Conservation (phyloP, 805 yeast species). For the Candida saitoana region DNA sequence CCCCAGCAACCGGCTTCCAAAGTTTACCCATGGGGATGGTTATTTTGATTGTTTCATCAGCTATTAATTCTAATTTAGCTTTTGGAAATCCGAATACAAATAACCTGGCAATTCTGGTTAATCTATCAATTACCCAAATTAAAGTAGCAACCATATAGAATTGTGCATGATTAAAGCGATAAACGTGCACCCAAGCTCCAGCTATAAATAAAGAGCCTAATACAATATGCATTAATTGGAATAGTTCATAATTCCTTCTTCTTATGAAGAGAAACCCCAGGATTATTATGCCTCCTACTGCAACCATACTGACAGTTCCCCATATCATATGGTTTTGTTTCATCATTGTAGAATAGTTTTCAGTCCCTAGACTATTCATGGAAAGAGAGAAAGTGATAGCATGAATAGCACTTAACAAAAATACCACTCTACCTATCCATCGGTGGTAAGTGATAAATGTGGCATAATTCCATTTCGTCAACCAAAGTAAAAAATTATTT, state of each 20-base stretch:
- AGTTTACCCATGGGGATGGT: constrained; percentile 47
- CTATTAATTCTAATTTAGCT: constrained; percentile 42
- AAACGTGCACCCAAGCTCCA: constrained; percentile 51
- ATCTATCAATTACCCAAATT: constrained; percentile 69
- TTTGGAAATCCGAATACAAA: constrained; percentile 56
- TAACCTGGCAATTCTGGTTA: constrained; percentile 52
- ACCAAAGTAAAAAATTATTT: constrained; percentile 41
- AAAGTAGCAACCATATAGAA: constrained; percentile 51
- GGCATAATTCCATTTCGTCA: constrained; percentile 35
- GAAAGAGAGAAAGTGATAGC: constrained; percentile 14
- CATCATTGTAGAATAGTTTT: constrained; percentile 6
- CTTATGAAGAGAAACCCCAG: constrained; percentile 46
- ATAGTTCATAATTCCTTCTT: constrained; percentile 46
- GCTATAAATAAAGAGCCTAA: constrained; percentile 46
- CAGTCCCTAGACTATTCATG: constrained; percentile 9
- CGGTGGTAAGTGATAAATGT: constrained; percentile 26
- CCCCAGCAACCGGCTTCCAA: constrained; percentile 59
- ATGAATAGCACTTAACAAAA: constrained; percentile 24
- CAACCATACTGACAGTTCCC: constrained; percentile 26
- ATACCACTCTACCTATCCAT: constrained; percentile 24
- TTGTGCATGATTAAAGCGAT: constrained; percentile 31
- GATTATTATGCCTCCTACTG: constrained; percentile 40
- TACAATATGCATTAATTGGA: constrained; percentile 54
- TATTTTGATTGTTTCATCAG: constrained; percentile 47
- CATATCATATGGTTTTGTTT: constrained; percentile 14